Conservation (phyloP, 805 yeast species). For the Starmerella vitae region DNA sequence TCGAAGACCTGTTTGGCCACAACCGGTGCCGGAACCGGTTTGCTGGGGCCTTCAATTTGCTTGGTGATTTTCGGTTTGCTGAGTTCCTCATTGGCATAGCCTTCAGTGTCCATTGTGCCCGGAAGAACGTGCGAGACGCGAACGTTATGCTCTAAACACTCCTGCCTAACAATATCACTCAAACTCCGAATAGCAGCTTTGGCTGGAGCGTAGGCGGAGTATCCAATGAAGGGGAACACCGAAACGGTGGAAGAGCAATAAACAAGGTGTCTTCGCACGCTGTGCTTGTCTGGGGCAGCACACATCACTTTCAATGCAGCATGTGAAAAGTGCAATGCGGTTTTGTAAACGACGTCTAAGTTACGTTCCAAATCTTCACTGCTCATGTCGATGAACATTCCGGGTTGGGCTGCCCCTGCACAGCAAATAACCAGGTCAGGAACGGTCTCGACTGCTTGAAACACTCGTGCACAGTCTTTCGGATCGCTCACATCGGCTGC, state of each 20-base stretch:
- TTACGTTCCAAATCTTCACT: conserved; percentile 48
- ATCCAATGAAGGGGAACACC: conserved; percentile 80
- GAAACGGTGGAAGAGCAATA: conserved; percentile 68
- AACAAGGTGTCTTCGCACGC: conserved; percentile 37
- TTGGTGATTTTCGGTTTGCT: conserved; percentile 79
- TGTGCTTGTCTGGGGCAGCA: conserved; percentile 19
- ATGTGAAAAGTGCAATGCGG: conserved; percentile 62
- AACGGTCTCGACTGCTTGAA: conserved; percentile 28
- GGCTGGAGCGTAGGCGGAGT: conserved; percentile 77
- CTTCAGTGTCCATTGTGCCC: conserved; percentile 84
- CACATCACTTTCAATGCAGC: conserved; percentile 32
- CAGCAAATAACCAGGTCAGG: conserved; percentile 75
- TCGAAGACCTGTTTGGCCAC: conserved; percentile 51
- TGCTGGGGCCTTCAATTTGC: conserved; percentile 72
- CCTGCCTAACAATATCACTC: conserved; percentile 70
- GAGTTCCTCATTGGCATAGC: conserved; percentile 62
- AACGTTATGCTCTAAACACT: conserved; percentile 51
- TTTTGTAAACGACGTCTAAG: conserved; percentile 53
- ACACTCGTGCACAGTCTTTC: conserved; percentile 34
- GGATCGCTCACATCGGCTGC: conserved; percentile 56
- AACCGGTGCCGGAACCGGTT: conserved; percentile 48
- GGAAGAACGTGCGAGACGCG: conserved; percentile 67
- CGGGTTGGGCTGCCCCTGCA: conserved; percentile 78
- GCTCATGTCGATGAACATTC: conserved; percentile 55
- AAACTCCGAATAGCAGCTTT: conserved; percentile 72